phyloP scores from a whole-genome alignment of 164 flowering plant species.

The grape (Vitis vinifera) region ASM3070453v1 NC_081809.1:4094001-4094500 shows the following conservation, averaged over 20 bases:
- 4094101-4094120: slow-evolving; percentile 83
- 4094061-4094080: slow-evolving; percentile 91
- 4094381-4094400: no score
- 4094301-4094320: no score
- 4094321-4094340: no score
- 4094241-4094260: background rate
- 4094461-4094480: no score
- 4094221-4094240: slow-evolving; percentile 3
- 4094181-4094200: slow-evolving; percentile 11
- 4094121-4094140: slow-evolving; percentile 69
- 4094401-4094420: no score
- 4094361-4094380: no score
- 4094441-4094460: no score
- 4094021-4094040: slow-evolving; percentile 68
- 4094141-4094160: slow-evolving; percentile 1
- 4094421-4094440: no score
- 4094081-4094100: slow-evolving; percentile 89
- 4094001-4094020: slow-evolving; percentile 57
- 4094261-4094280: background rate
- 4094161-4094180: slow-evolving; percentile 11
- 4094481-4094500: no score
- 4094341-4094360: no score
- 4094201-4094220: slow-evolving; percentile 11
- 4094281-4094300: background rate
- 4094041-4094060: slow-evolving; percentile 83